phyloP scores from a whole-genome alignment of 75 land plant genomes.

The Azolla pinnata region DNA sequence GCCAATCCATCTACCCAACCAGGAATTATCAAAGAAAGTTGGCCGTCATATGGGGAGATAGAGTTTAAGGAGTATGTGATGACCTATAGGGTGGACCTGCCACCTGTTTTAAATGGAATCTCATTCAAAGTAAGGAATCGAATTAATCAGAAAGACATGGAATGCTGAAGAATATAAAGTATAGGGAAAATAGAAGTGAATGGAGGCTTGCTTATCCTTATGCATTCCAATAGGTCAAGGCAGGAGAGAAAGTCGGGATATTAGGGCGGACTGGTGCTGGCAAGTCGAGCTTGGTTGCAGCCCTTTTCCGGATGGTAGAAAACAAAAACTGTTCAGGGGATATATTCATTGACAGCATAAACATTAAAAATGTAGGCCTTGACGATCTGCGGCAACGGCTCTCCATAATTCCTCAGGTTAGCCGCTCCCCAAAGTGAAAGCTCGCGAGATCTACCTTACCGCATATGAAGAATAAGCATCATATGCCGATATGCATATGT shows the following conservation, averaged over 20 bases:
- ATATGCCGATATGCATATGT: no score
- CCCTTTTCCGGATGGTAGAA: constrained; percentile 32
- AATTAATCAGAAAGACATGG: no score
- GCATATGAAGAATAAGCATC: no score
- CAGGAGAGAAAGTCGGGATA: constrained; percentile 28
- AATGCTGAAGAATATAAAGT: no score
- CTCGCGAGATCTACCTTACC: no score
- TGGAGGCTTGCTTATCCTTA: no score
- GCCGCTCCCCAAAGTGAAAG: neutral
- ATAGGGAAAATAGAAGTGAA: no score
- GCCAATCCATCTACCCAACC: constrained; percentile 14
- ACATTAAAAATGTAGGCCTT: constrained; percentile 20
- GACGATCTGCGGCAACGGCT: constrained; percentile 31
- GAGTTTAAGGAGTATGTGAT: constrained; percentile 24
- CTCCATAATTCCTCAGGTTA: constrained; percentile 31
- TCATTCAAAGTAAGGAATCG: constrained; percentile 22
- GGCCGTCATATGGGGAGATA: constrained; percentile 27
- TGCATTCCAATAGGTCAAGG: constrained; percentile 1
- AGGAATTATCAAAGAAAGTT: constrained; percentile 15
- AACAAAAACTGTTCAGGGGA: constrained; percentile 17
- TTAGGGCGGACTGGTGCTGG: constrained; percentile 35
- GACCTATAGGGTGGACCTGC: constrained; percentile 29
- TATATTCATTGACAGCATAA: constrained; percentile 25
- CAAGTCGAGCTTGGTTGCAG: constrained; percentile 31
- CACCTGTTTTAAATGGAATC: constrained; percentile 21